Evolutionary conservation across 2,329 filamentous ascomycete species (phyloP).

Genomic region (Pseudopithomyces maydicus): DNA sequence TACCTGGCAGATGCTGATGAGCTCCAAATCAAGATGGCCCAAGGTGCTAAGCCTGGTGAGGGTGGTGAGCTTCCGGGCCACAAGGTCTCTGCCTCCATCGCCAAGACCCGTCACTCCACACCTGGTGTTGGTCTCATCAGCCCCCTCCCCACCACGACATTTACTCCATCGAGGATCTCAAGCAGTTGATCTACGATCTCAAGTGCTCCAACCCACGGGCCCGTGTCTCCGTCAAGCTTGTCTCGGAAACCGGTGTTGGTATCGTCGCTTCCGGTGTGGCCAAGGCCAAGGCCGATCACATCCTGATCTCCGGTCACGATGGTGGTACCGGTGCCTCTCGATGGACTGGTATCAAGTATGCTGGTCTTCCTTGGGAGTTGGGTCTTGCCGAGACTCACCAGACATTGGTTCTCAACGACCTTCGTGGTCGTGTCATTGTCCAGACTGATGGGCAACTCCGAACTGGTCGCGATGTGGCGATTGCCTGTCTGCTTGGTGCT

Average conservation of each 20-base stretch:
- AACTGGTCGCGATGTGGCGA: constrained; percentile 90
- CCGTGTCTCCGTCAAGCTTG: constrained; percentile 93
- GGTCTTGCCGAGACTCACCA: constrained; percentile 97
- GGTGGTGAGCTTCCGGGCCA: constrained; percentile 96
- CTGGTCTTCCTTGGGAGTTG: constrained; percentile 93
- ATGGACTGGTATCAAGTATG: constrained; percentile 99
- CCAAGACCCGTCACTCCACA: constrained; percentile 92
- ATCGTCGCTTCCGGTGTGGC: constrained; percentile 97
- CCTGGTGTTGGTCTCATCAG: constrained; percentile 96
- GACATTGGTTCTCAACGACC: constrained; percentile 91
- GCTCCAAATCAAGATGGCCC: constrained; percentile 98
- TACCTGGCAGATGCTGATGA: constrained; percentile 96
- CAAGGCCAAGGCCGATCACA: constrained; percentile 96
- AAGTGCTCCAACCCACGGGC: constrained; percentile 95
- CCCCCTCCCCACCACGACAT: constrained; percentile 97
- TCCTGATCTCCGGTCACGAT: constrained; percentile 94
- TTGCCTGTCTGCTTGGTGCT: constrained; percentile 93
- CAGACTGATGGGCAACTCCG: constrained; percentile 95
- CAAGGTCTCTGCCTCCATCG: constrained; percentile 94
- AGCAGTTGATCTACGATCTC: constrained; percentile 96
- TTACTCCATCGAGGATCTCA: constrained; percentile 97
- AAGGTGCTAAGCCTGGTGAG: constrained; percentile 96
- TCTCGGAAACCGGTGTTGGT: constrained; percentile 95
- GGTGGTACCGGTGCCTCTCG: constrained; percentile 95
- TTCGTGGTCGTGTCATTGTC: constrained; percentile 92